These are phyloP conservation scores for Jackrogersella minutella DNA, from an alignment of 495 filamentous ascomycete species.

Conservation along the genomic window DNA sequence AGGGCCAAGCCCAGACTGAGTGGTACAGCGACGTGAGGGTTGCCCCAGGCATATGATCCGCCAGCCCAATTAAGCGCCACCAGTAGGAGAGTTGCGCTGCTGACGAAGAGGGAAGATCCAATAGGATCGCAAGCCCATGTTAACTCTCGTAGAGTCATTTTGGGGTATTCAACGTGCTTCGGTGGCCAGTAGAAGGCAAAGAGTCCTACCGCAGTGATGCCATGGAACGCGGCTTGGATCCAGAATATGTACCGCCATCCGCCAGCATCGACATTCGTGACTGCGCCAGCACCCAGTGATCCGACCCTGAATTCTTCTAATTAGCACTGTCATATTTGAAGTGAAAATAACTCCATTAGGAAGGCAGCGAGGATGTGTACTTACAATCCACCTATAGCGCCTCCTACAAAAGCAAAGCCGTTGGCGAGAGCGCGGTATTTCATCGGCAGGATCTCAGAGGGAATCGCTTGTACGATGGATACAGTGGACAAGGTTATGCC, in stretches of 20 bases:
- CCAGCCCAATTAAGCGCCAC: constrained; percentile 63
- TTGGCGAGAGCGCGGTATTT: constrained; percentile 63
- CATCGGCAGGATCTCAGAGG: constrained; percentile 61
- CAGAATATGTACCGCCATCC: constrained; percentile 67
- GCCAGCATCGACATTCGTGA: constrained; percentile 53
- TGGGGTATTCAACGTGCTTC: constrained; percentile 49
- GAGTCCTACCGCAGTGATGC: constrained; percentile 54
- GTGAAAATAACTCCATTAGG: no score
- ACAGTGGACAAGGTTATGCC: constrained; percentile 62
- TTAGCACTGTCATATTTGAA: no score
- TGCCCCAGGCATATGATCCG: constrained; percentile 57
- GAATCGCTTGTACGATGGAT: constrained; percentile 63
- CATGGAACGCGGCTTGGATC: constrained; percentile 65
- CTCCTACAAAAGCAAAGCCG: constrained; percentile 58
- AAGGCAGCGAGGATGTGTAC: constrained; percentile 21
- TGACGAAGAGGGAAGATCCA: constrained; percentile 58
- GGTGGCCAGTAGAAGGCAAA: constrained; percentile 61
- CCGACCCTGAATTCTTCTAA: constrained; percentile 46
- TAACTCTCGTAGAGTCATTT: constrained; percentile 51
- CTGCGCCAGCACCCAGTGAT: constrained; percentile 58
- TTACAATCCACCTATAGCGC: constrained; percentile 58
- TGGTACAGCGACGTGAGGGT: constrained; percentile 59
- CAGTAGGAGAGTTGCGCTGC: constrained; percentile 57
- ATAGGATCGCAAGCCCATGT: constrained; percentile 64
- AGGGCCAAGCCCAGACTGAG: constrained; percentile 55